phyloP scores from a whole-genome alignment of 257 asterid genomes.

The Galeopsis tetrahit region DNA sequence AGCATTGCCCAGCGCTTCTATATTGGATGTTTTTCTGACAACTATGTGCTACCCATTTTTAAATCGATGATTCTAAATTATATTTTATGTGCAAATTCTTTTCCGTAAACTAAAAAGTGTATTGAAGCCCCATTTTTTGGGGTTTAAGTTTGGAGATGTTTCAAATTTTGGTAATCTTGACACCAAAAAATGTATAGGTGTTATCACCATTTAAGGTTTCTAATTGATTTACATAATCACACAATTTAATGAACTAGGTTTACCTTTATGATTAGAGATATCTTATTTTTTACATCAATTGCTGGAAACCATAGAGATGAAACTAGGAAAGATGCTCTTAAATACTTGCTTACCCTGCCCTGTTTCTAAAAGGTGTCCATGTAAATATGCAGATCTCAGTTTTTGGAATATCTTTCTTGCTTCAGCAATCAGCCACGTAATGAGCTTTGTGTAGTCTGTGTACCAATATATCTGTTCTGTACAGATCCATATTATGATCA shows the following conservation, averaged over 20 bases:
- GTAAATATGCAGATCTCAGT: neutral
- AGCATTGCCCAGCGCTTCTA: neutral
- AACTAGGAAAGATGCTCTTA: slow-evolving; percentile 19
- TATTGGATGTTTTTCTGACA: neutral
- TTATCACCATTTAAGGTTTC: neutral
- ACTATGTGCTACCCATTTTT: slow-evolving; percentile 9
- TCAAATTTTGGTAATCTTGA: too few species aligned
- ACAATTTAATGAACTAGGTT: neutral
- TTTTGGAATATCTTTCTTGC: neutral
- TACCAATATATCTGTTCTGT: neutral
- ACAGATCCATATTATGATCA: slow-evolving; percentile 7
- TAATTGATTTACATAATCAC: neutral
- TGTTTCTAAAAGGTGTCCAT: slow-evolving; percentile 15
- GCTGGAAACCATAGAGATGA: neutral
- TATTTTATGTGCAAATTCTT: neutral
- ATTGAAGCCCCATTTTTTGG: neutral
- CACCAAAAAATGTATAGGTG: too few species aligned
- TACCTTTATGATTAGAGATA: slow-evolving; percentile 1
- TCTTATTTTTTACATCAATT: neutral
- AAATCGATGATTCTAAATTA: neutral
- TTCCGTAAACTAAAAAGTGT: neutral
- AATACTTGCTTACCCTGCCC: neutral
- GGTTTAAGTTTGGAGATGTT: slow-evolving; percentile 1
- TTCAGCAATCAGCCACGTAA: neutral
- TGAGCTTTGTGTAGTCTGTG: slow-evolving; percentile 14